Conservation (phyloP, 2,329 filamentous ascomycete genomes). For the Diaporthe sp. region DNA sequence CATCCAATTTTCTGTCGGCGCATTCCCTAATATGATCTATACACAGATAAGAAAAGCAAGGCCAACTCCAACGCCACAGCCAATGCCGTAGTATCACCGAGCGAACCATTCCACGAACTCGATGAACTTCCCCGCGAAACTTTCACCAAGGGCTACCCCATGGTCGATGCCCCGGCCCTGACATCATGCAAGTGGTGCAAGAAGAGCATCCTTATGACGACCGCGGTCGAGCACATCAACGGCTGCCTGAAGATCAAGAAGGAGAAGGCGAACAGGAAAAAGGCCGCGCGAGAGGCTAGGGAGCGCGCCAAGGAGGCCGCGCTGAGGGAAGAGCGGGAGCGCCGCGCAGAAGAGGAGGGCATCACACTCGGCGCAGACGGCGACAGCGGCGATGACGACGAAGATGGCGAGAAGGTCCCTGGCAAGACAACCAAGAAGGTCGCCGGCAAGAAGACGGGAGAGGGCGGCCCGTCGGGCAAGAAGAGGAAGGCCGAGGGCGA, state of each 20-base stretch:
- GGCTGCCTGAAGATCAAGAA: conserved; percentile 88
- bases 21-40: neutral
- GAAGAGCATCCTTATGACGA: conserved; percentile 82
- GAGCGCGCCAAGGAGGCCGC: conserved; percentile 75
- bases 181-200: conserved; percentile 96
- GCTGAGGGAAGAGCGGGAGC: conserved; percentile 65
- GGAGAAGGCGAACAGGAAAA: conserved; percentile 82
- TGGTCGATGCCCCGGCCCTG: conserved; percentile 83
- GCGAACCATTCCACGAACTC: conserved; percentile 74
- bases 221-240: conserved; percentile 83
- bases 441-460: conserved; percentile 73
- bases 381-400: conserved; percentile 64
- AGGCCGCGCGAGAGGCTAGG: conserved; percentile 78
- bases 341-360: conserved; percentile 62
- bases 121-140: conserved; percentile 82
- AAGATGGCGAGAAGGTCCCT: conserved; percentile 57
- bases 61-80: conserved; percentile 54
- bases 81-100: conserved; percentile 60
- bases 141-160: conserved; percentile 84
- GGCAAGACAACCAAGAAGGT: conserved; percentile 70
- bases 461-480: conserved; percentile 75
- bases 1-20: neutral
- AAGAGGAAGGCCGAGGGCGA: conserved; percentile 83
- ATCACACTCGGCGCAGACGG: conserved; percentile 56
- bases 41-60: conserved; percentile 65